These are phyloP conservation scores for Filosporella fistucella DNA, from an alignment of 495 filamentous ascomycete species.

Conservation along the genomic window DNA sequence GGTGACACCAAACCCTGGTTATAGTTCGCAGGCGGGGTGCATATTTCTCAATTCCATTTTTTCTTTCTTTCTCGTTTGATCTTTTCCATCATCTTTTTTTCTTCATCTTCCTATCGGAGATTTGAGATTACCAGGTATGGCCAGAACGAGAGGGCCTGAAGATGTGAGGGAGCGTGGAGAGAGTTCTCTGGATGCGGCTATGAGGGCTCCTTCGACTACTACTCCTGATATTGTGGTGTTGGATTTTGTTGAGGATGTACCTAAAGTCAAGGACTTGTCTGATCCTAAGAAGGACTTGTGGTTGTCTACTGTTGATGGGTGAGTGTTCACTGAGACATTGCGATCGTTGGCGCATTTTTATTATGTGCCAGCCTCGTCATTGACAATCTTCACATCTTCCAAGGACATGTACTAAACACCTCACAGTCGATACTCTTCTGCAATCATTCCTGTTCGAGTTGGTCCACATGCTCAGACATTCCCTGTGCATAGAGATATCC, in stretches of 20 bases:
- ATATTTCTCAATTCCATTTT: not conserved
- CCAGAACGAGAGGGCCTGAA: conserved; percentile 11
- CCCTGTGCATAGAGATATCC: conserved; percentile 37
- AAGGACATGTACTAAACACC: not conserved
- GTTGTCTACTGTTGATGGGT: conserved; percentile 41
- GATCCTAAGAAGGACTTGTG: conserved; percentile 42
- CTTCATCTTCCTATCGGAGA: not conserved
- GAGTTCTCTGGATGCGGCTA: conserved; percentile 34
- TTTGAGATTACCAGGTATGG: conserved; percentile 5
- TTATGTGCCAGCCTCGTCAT: not conserved
- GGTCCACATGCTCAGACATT: conserved; percentile 36
- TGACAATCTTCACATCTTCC: not conserved
- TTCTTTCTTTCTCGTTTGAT: conserved; percentile 1
- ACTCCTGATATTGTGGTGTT: conserved; percentile 32
- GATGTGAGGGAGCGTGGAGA: conserved; percentile 9
- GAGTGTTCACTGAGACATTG: conserved; percentile 15
- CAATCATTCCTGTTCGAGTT: conserved; percentile 37
- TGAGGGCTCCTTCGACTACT: conserved; percentile 33
- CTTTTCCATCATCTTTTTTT: not conserved
- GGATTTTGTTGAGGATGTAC: conserved; percentile 19
- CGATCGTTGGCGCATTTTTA: not conserved
- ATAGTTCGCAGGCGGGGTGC: not conserved
- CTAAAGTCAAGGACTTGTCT: conserved; percentile 9
- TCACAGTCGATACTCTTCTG: conserved; percentile 33
- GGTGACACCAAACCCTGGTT: not conserved